A percentile compares a stretch with the other conserved stretches of the same genome.
Conservation (phyloP, 345 rosid species). For the Draba incana region DNA sequence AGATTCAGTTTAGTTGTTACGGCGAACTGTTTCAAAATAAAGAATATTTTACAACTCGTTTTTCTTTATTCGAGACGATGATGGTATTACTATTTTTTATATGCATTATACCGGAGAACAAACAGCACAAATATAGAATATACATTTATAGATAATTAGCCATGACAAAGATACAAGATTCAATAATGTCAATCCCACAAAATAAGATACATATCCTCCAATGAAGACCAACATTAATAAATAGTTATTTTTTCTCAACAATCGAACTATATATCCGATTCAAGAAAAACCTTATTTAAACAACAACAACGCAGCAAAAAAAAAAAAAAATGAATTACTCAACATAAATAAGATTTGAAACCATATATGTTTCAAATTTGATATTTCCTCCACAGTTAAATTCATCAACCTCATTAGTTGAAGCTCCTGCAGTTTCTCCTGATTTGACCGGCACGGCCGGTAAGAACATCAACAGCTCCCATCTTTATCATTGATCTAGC, state of each 20-base stretch:
- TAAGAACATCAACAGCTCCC: constrained; percentile 65
- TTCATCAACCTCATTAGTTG: constrained; percentile 32
- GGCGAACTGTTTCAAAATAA: too few relatives aligned
- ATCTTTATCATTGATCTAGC: constrained; percentile 72
- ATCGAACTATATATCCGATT: constrained; percentile 18
- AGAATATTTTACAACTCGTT: too few relatives aligned
- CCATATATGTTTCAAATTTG: not conserved
- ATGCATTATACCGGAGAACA: not conserved
- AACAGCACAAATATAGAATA: not conserved
- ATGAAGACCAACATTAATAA: constrained; percentile 19
- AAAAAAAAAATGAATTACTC: constrained; percentile 16
- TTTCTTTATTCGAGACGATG: too few relatives aligned
- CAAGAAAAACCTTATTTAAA: constrained; percentile 33
- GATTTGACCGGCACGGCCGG: constrained; percentile 65
- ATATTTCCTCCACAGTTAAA: not conserved
- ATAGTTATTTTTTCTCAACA: constrained; percentile 1
- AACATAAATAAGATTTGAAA: constrained; percentile 9
- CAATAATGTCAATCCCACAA: constrained; percentile 19
- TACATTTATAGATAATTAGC: constrained; percentile 4
- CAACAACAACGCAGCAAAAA: constrained; percentile 11
- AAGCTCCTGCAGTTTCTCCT: constrained; percentile 63
- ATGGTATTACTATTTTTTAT: too few relatives aligned
- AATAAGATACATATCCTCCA: constrained; percentile 17
- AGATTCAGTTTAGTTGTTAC: too few relatives aligned
- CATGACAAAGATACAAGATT: constrained; percentile 14